Evolutionary conservation across 2,329 filamentous ascomycete genomes (phyloP).

Genomic region (Alternaria viburni): DNA sequence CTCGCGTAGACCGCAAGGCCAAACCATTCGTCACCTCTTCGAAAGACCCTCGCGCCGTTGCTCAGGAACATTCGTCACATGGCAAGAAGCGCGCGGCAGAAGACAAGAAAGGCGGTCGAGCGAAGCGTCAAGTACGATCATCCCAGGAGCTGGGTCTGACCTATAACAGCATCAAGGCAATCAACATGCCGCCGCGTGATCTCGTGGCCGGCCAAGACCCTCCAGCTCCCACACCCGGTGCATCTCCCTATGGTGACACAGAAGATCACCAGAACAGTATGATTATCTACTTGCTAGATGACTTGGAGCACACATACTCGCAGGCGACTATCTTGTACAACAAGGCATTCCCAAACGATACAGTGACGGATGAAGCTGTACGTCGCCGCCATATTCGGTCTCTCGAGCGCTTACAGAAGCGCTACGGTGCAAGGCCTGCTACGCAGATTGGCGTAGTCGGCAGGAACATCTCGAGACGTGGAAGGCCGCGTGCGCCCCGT

Average conservation of each 20-base stretch:
- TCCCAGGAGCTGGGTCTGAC: neutral
- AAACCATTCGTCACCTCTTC: neutral
- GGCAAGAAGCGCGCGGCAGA: slow-evolving; percentile 4
- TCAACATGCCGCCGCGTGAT: slow-evolving; percentile 20
- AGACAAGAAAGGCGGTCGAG: neutral
- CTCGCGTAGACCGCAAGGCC: neutral
- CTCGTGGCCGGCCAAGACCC: neutral
- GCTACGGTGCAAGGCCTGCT: slow-evolving; percentile 14
- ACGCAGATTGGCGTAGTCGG: slow-evolving; percentile 6
- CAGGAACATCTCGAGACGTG: slow-evolving; percentile 11
- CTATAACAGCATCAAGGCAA: slow-evolving; percentile 21
- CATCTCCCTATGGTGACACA: slow-evolving; percentile 14
- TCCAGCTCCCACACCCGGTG: slow-evolving; percentile 6
- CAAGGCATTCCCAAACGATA: slow-evolving; percentile 10
- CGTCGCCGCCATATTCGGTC: slow-evolving; percentile 16
- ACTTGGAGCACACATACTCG: slow-evolving; percentile 13
- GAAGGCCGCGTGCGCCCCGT: slow-evolving; percentile 6
- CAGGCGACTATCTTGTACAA: slow-evolving; percentile 9
- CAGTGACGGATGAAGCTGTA: slow-evolving; percentile 15
- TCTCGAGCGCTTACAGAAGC: slow-evolving; percentile 10
- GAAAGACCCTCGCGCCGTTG: neutral
- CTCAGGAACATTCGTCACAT: neutral
- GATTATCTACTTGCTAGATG: slow-evolving; percentile 22
- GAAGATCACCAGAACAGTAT: slow-evolving; percentile 17
- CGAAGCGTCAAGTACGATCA: neutral